These are phyloP conservation scores for Cordia subcordata DNA, from an alignment of 257 asterid species.

Conservation along the genomic window DNA sequence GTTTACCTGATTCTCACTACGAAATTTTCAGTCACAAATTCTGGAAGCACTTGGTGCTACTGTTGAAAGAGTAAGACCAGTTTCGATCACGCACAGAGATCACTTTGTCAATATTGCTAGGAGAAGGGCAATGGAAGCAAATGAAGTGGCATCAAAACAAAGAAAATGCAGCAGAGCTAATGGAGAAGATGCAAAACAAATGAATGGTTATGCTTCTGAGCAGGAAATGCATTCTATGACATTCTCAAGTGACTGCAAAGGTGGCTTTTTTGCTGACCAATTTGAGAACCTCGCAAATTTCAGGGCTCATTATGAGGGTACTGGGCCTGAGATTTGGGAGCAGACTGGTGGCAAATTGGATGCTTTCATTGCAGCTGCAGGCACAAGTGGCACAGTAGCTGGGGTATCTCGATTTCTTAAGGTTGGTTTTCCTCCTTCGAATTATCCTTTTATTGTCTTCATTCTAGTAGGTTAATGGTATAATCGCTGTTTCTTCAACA, in stretches of 20 bases:
- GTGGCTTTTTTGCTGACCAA: conserved; percentile 96
- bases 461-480: not conserved
- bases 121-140: conserved; percentile 81
- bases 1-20: not conserved
- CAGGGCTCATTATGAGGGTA: conserved; percentile 88
- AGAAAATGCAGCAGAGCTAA: conserved; percentile 18
- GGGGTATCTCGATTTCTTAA: conserved; percentile 82
- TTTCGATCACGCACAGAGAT: conserved; percentile 85
- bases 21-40: conserved; percentile 71
- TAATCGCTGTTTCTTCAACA: conserved; percentile 28
- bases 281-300: conserved; percentile 92
- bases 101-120: conserved; percentile 93
- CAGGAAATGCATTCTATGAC: conserved; percentile 26
- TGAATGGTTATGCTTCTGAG: conserved; percentile 18
- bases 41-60: conserved; percentile 95
- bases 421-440: conserved; percentile 37
- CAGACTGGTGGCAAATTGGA: conserved; percentile 72
- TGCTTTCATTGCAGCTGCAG: conserved; percentile 97
- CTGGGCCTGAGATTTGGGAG: conserved; percentile 95
- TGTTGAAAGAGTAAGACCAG: conserved; percentile 93
- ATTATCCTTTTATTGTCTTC: conserved; percentile 3
- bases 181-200: conserved; percentile 18
- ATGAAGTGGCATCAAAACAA: conserved; percentile 44
- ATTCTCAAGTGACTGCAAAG: conserved; percentile 38
- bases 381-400: conserved; percentile 93